Evolutionary conservation across 1,284 basidiomycete species (phyloP).

Genomic region (Cryptococcus jaspeensis): DNA sequence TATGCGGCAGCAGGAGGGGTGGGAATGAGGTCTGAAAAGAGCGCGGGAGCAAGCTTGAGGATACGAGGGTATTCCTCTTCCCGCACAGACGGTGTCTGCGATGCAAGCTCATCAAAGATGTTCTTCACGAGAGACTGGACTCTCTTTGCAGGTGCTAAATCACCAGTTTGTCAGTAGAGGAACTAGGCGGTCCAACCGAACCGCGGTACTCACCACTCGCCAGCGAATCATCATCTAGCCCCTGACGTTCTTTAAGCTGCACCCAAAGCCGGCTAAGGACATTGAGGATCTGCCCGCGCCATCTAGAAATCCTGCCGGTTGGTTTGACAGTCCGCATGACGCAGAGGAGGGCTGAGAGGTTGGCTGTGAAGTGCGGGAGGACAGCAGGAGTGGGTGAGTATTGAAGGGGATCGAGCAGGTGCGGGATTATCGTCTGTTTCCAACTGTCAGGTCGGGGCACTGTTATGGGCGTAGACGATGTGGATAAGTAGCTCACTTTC

Average conservation of each 20-base stretch:
- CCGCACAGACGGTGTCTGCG: slow-evolving; percentile 12
- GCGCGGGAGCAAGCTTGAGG: neutral
- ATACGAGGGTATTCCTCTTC: slow-evolving; percentile 8
- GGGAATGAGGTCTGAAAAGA: slow-evolving; percentile 14
- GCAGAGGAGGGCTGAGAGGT: slow-evolving; percentile 36
- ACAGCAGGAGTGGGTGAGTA: slow-evolving; percentile 35
- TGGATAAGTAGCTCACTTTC: slow-evolving; percentile 34
- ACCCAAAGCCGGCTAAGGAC: slow-evolving; percentile 36
- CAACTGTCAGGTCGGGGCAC: neutral
- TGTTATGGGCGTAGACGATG: neutral
- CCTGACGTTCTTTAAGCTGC: slow-evolving; percentile 28
- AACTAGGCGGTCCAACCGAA: neutral
- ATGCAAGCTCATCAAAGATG: slow-evolving; percentile 10
- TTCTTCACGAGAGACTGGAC: neutral
- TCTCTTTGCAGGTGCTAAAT: neutral
- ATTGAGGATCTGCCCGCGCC: slow-evolving; percentile 49
- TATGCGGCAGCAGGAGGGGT: too few species aligned
- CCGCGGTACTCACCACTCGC: neutral
- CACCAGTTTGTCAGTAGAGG: neutral
- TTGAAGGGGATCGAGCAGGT: slow-evolving; percentile 43
- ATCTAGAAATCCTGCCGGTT: slow-evolving; percentile 36
- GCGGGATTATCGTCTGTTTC: slow-evolving; percentile 42
- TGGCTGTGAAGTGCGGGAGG: slow-evolving; percentile 35
- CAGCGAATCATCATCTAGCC: slow-evolving; percentile 10
- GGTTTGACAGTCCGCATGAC: slow-evolving; percentile 24